Percentiles rank a stretch among this genome's conserved stretches.
phyloP scores from a whole-genome alignment of 805 yeast species.

The Schwanniomyces yamadae region DNA sequence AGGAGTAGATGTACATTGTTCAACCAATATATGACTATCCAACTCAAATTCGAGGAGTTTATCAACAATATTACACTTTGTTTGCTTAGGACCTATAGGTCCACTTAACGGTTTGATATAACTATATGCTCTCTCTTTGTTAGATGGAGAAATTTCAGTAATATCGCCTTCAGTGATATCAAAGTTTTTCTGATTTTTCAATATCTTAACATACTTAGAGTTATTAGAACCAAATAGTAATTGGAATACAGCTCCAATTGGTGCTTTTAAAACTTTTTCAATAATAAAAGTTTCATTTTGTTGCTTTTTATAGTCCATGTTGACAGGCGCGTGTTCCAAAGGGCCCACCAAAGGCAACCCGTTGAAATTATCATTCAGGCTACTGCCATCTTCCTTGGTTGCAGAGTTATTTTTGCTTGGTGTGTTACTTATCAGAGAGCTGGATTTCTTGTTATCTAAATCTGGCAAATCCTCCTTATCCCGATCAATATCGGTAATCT shows the following conservation, averaged over 20 bases:
- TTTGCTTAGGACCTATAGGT: conserved; percentile 76
- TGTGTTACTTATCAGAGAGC: neutral
- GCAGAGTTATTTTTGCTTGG: neutral
- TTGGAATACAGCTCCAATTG: conserved; percentile 59
- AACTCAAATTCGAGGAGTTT: conserved; percentile 53
- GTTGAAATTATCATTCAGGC: too few relatives aligned
- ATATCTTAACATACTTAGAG: conserved; percentile 39
- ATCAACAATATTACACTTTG: conserved; percentile 64
- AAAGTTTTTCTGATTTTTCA: conserved; percentile 62
- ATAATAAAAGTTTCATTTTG: conserved; percentile 54
- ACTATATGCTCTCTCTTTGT: conserved; percentile 46
- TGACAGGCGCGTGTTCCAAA: conserved; percentile 49
- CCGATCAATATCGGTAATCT: neutral
- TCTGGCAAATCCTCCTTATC: conserved; percentile 15
- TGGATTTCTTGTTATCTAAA: neutral
- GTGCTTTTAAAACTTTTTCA: conserved; percentile 57
- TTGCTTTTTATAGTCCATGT: conserved; percentile 41
- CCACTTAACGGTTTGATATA: conserved; percentile 65
- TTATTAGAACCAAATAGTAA: conserved; percentile 64
- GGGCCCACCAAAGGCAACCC: conserved; percentile 47
- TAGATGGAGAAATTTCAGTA: conserved; percentile 23
- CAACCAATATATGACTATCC: conserved; percentile 45
- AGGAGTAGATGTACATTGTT: conserved; percentile 65
- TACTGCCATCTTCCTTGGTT: neutral
- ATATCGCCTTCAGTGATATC: conserved; percentile 51